Evolutionary conservation across 805 yeast genomes (phyloP), one percentile per base, ranked within the genome.

Genomic region (Helenozyma baotianmanensis): DNA sequence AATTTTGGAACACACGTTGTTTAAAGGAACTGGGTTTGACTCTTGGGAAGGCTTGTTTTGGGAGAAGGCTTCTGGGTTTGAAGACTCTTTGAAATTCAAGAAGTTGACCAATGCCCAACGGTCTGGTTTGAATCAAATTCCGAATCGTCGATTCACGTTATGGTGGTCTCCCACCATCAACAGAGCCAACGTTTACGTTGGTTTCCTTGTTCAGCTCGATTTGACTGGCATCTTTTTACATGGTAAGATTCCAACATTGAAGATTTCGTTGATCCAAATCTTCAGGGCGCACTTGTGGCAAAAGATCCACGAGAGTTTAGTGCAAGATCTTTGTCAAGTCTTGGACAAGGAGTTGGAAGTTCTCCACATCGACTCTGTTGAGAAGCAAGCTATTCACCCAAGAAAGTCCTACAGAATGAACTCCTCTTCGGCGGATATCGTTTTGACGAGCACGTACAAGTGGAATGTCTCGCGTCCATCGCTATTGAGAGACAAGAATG

Each of bases 101-200:
- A 92, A 90, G 54, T 72, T 92, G 47, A 92, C 99, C 1, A 90
- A 90, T 60, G 99, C 99, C 1, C 99, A 92, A 66, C 71, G 98
- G 51, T 82, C 96, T 4, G 99, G 99, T 54, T 72, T 92, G 44
- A 85, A 94, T 52, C 99, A 92, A 62, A 90, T 92, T 51, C 99
- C 99, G 3, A 92, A 92, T 54, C 80, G 99, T 56, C 74, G 99
- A 28, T 92, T 92, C 54, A 92, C 98, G 0, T 64, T 92, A 19
- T 92, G 99, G 99, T 92, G 99, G 99, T 88, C 97, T 0, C 99
- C 99, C 5, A 92, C 99, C 0, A 92, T 92, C 49, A 92, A 92
- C 52, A 75, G 99, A 43, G 98, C 98, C 5, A 92, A 92, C 53
- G 97, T 92, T 16, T 92, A 92, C 53, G 97, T 92, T 36, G 99